phyloP scores from a whole-genome alignment of 805 yeast species.

The Zygosaccharomyces kombuchaensis region DNA sequence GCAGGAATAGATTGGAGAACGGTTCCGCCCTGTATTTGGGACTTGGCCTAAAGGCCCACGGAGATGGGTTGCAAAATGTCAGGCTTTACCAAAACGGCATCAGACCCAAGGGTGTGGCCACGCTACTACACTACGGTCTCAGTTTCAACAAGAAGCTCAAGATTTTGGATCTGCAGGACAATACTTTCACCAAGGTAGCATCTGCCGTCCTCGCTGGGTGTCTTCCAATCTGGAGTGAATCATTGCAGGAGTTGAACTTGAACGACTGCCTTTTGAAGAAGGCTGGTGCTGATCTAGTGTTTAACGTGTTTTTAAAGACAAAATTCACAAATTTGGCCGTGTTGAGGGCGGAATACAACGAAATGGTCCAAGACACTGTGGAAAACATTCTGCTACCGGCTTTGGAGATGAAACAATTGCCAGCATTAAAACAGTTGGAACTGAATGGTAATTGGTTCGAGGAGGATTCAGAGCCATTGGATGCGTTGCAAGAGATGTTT shows the following conservation, averaged over 20 bases:
- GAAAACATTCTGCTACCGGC: constrained; percentile 44
- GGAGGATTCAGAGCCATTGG: constrained; percentile 75
- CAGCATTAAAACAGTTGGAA: constrained; percentile 63
- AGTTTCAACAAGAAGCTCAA: constrained; percentile 54
- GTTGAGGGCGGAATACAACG: constrained; percentile 83
- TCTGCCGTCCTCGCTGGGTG: constrained; percentile 59
- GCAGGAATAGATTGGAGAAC: constrained; percentile 93
- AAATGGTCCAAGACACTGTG: constrained; percentile 65
- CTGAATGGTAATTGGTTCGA: constrained; percentile 91
- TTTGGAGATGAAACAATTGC: constrained; percentile 52
- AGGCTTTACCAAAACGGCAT: constrained; percentile 95
- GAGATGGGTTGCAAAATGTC: constrained; percentile 58
- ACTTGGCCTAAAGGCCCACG: constrained; percentile 77
- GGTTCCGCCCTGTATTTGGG: constrained; percentile 87
- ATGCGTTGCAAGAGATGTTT: constrained; percentile 55
- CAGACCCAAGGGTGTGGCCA: constrained; percentile 85
- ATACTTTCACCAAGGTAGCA: constrained; percentile 77
- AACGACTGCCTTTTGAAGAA: constrained; percentile 85
- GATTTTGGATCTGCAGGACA: constrained; percentile 86
- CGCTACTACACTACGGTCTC: constrained; percentile 69
- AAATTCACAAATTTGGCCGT: constrained; percentile 44
- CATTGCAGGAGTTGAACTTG: constrained; percentile 71
- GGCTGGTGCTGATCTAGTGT: constrained; percentile 60
- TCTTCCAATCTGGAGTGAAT: constrained; percentile 55
- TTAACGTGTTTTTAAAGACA: constrained; percentile 45